Conservation (phyloP, 139 green algal genomes). For the Chlamydomonas urium region DNA sequence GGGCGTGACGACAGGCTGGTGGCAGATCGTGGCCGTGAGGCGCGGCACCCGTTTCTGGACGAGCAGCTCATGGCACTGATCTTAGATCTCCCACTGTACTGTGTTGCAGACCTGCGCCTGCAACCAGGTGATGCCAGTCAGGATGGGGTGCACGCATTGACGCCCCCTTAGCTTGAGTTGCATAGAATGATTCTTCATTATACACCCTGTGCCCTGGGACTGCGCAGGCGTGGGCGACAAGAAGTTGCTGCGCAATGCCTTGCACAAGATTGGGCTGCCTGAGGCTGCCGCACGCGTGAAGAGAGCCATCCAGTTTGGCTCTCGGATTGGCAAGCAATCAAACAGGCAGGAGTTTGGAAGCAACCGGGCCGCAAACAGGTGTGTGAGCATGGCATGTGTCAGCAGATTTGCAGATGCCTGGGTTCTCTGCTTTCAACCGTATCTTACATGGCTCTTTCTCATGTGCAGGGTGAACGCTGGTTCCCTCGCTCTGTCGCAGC, state of each 20-base stretch:
- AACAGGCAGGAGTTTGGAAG: slow-evolving; percentile 84
- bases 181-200: background rate
- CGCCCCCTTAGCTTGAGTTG: background rate
- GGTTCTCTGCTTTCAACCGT: no score
- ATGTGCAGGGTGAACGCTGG: no score
- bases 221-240: slow-evolving; percentile 81
- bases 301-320: slow-evolving; percentile 93
- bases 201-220: background rate
- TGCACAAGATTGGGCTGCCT: slow-evolving; percentile 60
- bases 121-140: background rate
- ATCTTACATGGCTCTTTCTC: no score
- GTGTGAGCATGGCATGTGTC: no score
- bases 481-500: no score
- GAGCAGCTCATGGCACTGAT: slow-evolving; percentile 68
- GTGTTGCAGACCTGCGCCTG: slow-evolving; percentile 8
- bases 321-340: slow-evolving; percentile 66
- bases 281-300: slow-evolving; percentile 67
- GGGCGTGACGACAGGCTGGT: slow-evolving; percentile 88
- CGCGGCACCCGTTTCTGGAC: slow-evolving; percentile 87
- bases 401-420: no score
- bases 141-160: background rate
- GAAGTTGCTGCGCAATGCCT: slow-evolving; percentile 62
- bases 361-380: slow-evolving; percentile 74
- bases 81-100: slow-evolving; percentile 22
- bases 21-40: slow-evolving; percentile 75